These are phyloP conservation scores for Alternaria arborescens DNA, from an alignment of 2,329 filamentous ascomycete species.

Conservation along the genomic window DNA sequence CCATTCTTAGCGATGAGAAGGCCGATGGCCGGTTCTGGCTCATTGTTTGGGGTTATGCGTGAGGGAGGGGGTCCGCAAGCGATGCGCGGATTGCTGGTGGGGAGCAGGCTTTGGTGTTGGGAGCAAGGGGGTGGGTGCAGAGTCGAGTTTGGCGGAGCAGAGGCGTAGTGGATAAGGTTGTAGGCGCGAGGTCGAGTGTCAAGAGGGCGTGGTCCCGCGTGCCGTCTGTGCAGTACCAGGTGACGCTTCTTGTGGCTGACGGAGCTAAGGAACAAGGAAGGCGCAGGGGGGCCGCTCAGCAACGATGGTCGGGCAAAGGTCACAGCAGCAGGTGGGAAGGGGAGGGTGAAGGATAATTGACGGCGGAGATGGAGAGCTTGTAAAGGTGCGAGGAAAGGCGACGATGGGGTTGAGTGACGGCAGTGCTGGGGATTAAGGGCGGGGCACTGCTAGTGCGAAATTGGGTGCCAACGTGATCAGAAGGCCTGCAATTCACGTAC, in stretches of 20 bases:
- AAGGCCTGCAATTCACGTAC: constrained; percentile 21
- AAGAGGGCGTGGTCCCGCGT: constrained; percentile 34
- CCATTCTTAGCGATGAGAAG: constrained; percentile 91
- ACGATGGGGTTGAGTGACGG: constrained; percentile 35
- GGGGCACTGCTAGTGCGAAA: constrained; percentile 29
- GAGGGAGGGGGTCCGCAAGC: constrained; percentile 37
- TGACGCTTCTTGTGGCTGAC: constrained; percentile 31
- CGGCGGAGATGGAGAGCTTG: constrained; percentile 25
- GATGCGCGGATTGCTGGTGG: constrained; percentile 51
- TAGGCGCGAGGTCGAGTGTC: constrained; percentile 29
- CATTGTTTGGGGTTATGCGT: constrained; percentile 64
- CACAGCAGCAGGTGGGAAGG: constrained; percentile 5
- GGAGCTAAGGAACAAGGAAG: constrained; percentile 28
- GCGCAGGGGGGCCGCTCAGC: constrained; percentile 28
- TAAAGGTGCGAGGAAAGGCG: constrained; percentile 31
- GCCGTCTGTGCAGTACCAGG: constrained; percentile 32
- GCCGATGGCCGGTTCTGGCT: constrained; percentile 91
- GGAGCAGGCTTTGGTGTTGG: constrained; percentile 54
- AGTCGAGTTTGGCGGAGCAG: constrained; percentile 48
- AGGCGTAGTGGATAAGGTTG: constrained; percentile 63
- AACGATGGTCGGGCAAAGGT: constrained; percentile 21
- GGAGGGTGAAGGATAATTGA: constrained; percentile 34
- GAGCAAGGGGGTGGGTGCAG: constrained; percentile 57
- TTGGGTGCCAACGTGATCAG: constrained; percentile 22
- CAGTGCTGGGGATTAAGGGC: constrained; percentile 35